Evolutionary conservation across 2,329 filamentous ascomycete species (phyloP).

Genomic region (Incumbomyces lentus): DNA sequence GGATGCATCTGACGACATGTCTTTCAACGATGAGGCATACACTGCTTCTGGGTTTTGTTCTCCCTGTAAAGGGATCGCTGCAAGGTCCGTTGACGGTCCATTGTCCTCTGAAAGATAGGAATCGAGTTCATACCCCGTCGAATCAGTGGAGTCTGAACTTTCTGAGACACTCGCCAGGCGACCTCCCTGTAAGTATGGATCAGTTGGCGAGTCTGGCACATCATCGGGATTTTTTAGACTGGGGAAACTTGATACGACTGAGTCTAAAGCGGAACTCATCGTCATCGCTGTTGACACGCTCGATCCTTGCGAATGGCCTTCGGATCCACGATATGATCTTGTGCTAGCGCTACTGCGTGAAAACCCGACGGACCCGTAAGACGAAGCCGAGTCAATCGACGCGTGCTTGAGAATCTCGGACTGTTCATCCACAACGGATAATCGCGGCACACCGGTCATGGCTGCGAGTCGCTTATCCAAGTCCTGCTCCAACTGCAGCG

Average conservation of each 20-base stretch:
- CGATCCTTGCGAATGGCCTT: conserved; percentile 53
- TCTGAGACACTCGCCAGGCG: conserved; percentile 27
- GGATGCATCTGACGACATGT: too few relatives aligned
- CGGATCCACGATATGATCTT: conserved; percentile 36
- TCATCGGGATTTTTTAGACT: conserved; percentile 4
- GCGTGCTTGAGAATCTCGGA: not conserved
- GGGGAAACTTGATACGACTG: conserved; percentile 44
- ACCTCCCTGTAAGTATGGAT: conserved; percentile 35
- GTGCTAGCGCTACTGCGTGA: conserved; percentile 29
- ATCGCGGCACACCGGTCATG: not conserved
- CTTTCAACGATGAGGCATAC: not conserved
- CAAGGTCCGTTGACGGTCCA: not conserved
- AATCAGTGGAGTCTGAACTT: not conserved
- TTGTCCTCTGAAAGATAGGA: not conserved
- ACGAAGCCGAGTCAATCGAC: conserved; percentile 31
- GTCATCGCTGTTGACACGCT: conserved; percentile 50
- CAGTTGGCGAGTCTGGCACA: conserved; percentile 37
- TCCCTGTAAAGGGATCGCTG: not conserved
- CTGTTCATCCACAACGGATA: not conserved
- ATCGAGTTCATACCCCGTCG: not conserved
- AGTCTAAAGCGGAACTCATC: conserved; percentile 40
- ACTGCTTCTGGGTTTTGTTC: not conserved
- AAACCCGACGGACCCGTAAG: conserved; percentile 30
- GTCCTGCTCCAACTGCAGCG: conserved; percentile 3
- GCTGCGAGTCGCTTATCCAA: not conserved